Evolutionary conservation across 2,329 filamentous ascomycete genomes (phyloP), one percentile per base, ranked within the genome.

Genomic region (Colletotrichum tropicicola): DNA sequence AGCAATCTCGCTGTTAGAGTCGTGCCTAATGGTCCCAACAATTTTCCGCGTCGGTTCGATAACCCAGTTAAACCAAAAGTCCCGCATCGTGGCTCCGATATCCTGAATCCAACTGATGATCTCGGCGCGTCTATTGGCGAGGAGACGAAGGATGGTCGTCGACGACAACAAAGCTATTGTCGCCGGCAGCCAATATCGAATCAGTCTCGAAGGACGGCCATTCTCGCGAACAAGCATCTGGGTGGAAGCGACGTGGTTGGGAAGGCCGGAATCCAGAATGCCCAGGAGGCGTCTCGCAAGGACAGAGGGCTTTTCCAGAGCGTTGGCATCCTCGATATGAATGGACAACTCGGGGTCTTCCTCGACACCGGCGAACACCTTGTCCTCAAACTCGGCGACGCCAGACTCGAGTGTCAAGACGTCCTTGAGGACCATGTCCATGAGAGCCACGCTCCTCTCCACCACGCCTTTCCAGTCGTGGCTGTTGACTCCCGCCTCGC

Each of bases 31-130:
- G 0, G 96, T 99, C 51, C 91, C 90, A 62, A 99, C 87, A 17
- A 99, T 85, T 74, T 93, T 95, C 71, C 89, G 89, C 1, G 89
- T 84, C 0, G 96, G 96, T 68, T 97, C 91, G 10, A 99, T 82
- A 3, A 99, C 91, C 96, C 96, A 99, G 76, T 99, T 99, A 65
- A 90, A 84, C 92, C 94, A 98, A 75, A 99, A 99, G 76, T 97
- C 95, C 57, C 92, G 86, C 1, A 90, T 81, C 0, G 96, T 99
- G 2, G 83, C 81, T 7, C 93, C 95, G 25, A 97, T 80, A 68
- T 96, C 92, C 35, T 86, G 83, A 45, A 97, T 83, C 94, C 94
- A 98, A 48, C 88, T 84, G 25, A 92, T 69, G 19, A 99, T 91
- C 69, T 95, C 92, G 19, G 91, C 91, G 71, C 88, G 89, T 54